Base-by-base conservation (phyloP, 768 basidiomycete species). In the Pulveroboletus sp. region DNA sequence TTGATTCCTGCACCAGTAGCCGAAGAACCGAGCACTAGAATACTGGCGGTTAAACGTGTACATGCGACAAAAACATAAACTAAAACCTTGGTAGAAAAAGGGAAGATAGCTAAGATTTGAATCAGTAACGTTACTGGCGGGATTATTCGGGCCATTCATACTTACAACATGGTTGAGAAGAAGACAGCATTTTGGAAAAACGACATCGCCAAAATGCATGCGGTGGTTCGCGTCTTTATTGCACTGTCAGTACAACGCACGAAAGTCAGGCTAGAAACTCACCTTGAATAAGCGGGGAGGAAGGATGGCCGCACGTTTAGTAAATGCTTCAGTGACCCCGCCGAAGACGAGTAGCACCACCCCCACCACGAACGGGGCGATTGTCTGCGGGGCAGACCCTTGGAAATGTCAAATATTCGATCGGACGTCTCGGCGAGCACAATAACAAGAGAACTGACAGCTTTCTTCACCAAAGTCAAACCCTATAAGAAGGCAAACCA, bases 211-310 rank as follows among this genome's bases (percentile, higher is more conserved):
- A 89, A 61, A n/a, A 87, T 62, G 27, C 82, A 73, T 1, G 70
- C 71, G 3, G 85, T 89, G 1, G 86, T 89, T 26, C 85, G 79
- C 8, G 83, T 86, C 83, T 83, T 56, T 4, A 38, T 12, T 34
- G n/a, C n/a, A n/a, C n/a, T n/a, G n/a, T n/a, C 14, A 50, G 38
- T 17, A 26, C 7, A 47, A 9, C 26, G 20, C 17, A 6, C 17
- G 24, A 30, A 13, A n/a, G 14, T 30, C n/a, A 34, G 20, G n/a
- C 17, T 27, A 14, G 16, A 37, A 30, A 42, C 65, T 17, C 42
- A 80, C 84, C 70, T 79, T 80, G 71, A 90, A 89, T 23, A 89
- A 60, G 17, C 88, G 79, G 7, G 86, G 83, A 14, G 88, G 86
- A 22, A 91, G 62, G 47, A 91, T 86, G 0, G 86, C 83, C 2